These are phyloP conservation scores for Tremellales sp. DNA, from an alignment of 1,284 basidiomycete genomes.

Conservation along the genomic window DNA sequence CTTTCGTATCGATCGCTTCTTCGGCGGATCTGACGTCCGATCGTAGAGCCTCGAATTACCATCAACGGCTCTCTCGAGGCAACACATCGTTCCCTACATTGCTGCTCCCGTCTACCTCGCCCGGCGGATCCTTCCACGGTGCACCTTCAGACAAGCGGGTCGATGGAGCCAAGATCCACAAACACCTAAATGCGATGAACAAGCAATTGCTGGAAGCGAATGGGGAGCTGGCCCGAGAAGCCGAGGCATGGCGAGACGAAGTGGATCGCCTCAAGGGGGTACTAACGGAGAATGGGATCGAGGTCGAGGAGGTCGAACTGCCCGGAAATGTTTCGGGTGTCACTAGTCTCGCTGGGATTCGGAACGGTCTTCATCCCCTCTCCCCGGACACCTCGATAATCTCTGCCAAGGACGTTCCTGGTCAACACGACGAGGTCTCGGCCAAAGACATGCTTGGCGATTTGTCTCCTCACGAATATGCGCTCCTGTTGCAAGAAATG, in stretches of 20 bases:
- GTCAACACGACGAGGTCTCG: not conserved
- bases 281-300: conserved; percentile 31
- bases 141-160: conserved; percentile 29
- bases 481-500: conserved; percentile 27
- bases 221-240: conserved; percentile 37
- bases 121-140: conserved; percentile 23
- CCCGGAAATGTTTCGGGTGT: too few species aligned
- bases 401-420: not conserved
- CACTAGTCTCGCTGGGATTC: not conserved
- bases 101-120: conserved; percentile 25
- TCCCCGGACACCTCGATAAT: not conserved
- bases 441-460: conserved; percentile 14
- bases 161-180: conserved; percentile 45
- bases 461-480: conserved; percentile 16
- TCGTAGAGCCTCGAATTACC: conserved; percentile 27
- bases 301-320: conserved; percentile 32
- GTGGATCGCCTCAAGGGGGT: conserved; percentile 24
- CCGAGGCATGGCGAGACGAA: conserved; percentile 40
- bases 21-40: conserved; percentile 46
- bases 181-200: conserved; percentile 48
- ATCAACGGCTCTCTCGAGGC: conserved; percentile 23
- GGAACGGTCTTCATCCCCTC: too few species aligned
- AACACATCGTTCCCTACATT: conserved; percentile 44
- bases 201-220: conserved; percentile 42
- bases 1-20: conserved; percentile 45